Base-by-base conservation (phyloP, 129 eudicot genomes). In the Rutidosis leptorrhynchoides region DNA sequence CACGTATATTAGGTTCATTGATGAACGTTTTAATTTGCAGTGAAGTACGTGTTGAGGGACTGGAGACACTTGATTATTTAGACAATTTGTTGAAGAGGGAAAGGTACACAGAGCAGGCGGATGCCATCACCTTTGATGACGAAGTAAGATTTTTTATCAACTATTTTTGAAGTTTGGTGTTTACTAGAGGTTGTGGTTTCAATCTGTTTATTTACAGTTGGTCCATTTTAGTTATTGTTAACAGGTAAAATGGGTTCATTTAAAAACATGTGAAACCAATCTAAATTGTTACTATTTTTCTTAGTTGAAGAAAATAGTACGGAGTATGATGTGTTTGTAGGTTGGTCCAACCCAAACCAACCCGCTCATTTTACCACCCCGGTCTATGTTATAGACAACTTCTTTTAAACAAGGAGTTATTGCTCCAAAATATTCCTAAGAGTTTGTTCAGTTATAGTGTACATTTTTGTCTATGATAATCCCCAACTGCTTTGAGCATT, bases 31-130 rank as follows among this genome's bases (percentile, higher is more conserved):
- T 77, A 28, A 75, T 80, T 79, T 80, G 75, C 87, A 90, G 97
- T 78, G 97, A 90, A 82, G 97, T 90, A 74, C 91, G 97, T 48
- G 86, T 90, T 64, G 97, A 90, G 83, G 97, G 97, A 51, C 74
- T 90, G 80, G 97, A 90, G 83, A 90, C 95, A 55, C 95, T 90
- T 14, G 95, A 90, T 77, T 90, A 86, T 81, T 68, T 90, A 14
- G 97, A 90, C 54, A 83, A 86, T 74, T 66, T 84, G 77, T 43
- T 28, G 56, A 55, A 62, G 43, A 78, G 82, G 58, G 85, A 82
- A 53, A 76, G 97, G 82, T 86, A 59, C 78, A 90, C 95, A 16
- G 97, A 90, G 79, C 95, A 86, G 75, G 95, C 89, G 43, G 97
- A 90, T 84, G 97, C 97, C 67, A 84, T 90, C 58, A 90, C 95